A percentile compares a stretch with the other conserved stretches of the same genome.
Conservation (phyloP, 2,329 filamentous ascomycete genomes). For the Diaporthe vexans region DNA sequence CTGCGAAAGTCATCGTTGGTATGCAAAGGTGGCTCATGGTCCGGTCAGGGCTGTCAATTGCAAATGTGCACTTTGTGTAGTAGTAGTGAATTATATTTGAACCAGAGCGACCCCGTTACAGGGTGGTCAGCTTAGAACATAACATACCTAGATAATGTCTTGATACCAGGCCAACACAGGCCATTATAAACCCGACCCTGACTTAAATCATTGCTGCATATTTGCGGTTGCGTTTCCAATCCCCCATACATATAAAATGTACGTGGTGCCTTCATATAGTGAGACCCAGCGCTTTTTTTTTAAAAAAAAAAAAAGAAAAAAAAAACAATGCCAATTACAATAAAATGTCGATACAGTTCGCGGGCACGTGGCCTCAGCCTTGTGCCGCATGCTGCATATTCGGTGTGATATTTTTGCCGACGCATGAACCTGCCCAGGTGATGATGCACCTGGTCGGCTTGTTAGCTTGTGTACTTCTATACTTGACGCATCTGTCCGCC, state of each 20-base stretch:
- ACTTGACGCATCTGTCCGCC: too few species aligned
- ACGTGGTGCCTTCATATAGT: too few species aligned
- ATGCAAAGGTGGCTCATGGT: background rate
- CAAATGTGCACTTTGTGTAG: background rate
- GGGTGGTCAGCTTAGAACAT: conserved; percentile 3
- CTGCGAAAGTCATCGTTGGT: background rate
- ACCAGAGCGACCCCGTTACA: background rate
- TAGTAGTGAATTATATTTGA: background rate
- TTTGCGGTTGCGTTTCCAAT: too few species aligned
- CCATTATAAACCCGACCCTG: background rate
- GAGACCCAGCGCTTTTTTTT: too few species aligned
- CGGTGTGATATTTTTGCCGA: background rate
- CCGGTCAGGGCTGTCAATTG: background rate
- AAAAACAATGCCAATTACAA: too few species aligned
- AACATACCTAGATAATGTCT: conserved; percentile 10
- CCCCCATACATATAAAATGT: too few species aligned
- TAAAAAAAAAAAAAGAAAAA: too few species aligned
- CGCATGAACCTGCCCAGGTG: background rate
- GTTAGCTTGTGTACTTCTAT: background rate
- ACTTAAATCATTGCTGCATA: too few species aligned
- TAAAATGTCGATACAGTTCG: too few species aligned
- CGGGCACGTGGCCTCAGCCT: too few species aligned
- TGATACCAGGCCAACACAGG: conserved; percentile 16
- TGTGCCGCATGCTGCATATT: too few species aligned
- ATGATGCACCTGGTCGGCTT: background rate